Conservation (phyloP, 768 basidiomycete genomes). For the Boletus huronensis region DNA sequence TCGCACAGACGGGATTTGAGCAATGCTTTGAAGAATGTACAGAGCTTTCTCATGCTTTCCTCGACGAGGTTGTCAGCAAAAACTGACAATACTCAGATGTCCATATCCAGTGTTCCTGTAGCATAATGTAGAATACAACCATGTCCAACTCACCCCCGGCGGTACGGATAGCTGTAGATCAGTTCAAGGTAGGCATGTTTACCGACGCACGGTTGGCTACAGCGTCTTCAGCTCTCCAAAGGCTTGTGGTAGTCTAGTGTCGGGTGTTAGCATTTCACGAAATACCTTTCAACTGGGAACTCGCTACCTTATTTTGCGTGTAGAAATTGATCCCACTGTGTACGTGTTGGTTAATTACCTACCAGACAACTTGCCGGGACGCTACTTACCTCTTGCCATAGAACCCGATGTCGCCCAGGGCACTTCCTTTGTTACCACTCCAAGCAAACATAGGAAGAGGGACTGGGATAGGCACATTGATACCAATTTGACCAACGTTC, state of each 20-base stretch:
- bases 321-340: slow-evolving; percentile 88
- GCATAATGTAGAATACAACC: slow-evolving; percentile 9
- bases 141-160: neutral
- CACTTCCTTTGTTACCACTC: slow-evolving; percentile 91
- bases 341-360: neutral
- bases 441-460: slow-evolving; percentile 94
- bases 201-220: slow-evolving; percentile 76
- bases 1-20: slow-evolving; percentile 64
- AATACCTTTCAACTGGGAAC: neutral
- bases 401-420: slow-evolving; percentile 84
- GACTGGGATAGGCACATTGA: slow-evolving; percentile 92
- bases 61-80: slow-evolving; percentile 56
- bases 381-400: slow-evolving; percentile 74
- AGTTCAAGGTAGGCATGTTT: slow-evolving; percentile 76
- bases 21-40: slow-evolving; percentile 75
- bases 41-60: slow-evolving; percentile 69
- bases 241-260: slow-evolving; percentile 78
- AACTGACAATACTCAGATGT: slow-evolving; percentile 8
- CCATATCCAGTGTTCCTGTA: neutral
- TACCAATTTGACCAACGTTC: slow-evolving; percentile 89
- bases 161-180: neutral
- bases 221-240: slow-evolving; percentile 90
- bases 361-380: neutral
- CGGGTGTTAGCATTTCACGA: slow-evolving; percentile 4
- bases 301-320: slow-evolving; percentile 84